phyloP scores from a whole-genome alignment of 2,329 filamentous ascomycete species.

The Alternaria brassicae region DNA sequence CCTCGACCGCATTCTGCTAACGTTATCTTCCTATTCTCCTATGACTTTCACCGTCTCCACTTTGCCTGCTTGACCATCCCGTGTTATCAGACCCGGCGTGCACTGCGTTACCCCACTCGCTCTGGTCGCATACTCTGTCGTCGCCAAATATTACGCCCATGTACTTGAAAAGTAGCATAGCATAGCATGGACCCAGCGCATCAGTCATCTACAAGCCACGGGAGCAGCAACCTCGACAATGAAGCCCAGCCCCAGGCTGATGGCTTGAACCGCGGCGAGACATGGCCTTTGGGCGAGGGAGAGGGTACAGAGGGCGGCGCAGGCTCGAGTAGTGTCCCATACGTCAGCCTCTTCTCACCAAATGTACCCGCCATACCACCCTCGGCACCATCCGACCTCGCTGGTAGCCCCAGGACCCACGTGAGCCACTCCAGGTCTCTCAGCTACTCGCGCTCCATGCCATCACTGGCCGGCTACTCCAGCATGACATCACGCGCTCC shows the following conservation, averaged over 20 bases:
- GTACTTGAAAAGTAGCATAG: conserved; percentile 12
- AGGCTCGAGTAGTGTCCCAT: conserved; percentile 23
- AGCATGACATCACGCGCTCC: conserved; percentile 39
- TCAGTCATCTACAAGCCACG: conserved; percentile 23
- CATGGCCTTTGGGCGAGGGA: conserved; percentile 20
- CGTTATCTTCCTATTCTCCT: conserved; percentile 3
- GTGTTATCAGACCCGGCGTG: not conserved
- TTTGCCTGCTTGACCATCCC: conserved; percentile 1
- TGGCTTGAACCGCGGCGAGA: conserved; percentile 16
- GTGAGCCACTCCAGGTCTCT: conserved; percentile 21
- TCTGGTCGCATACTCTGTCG: not conserved
- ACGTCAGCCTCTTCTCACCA: conserved; percentile 41
- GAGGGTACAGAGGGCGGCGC: conserved; percentile 16
- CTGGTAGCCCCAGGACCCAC: conserved; percentile 16
- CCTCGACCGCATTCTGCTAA: conserved; percentile 8
- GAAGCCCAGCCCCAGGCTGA: conserved; percentile 12
- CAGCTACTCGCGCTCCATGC: conserved; percentile 40
- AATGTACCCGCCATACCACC: conserved; percentile 24
- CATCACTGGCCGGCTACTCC: conserved; percentile 32
- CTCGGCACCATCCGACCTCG: conserved; percentile 20
- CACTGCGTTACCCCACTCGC: conserved; percentile 10
- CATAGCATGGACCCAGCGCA: conserved; percentile 27
- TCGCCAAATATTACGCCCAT: conserved; percentile 12
- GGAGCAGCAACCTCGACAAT: conserved; percentile 17
- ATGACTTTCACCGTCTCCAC: not conserved